Base-by-base conservation (phyloP, 2,329 filamentous ascomycete species). In the Calonectria pteridis region DNA sequence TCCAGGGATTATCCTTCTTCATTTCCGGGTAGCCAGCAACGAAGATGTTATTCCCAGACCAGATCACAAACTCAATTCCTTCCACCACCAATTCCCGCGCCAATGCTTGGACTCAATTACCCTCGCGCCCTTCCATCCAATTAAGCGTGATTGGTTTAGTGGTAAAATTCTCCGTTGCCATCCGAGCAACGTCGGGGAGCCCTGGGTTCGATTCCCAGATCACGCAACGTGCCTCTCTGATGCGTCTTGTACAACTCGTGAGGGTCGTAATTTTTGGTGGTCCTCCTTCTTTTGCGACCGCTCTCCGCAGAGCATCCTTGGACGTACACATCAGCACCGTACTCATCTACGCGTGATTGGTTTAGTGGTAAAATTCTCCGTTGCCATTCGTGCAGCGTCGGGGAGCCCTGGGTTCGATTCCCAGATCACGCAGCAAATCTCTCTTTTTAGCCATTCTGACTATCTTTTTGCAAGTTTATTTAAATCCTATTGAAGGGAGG, bases 121-220 rank as follows among this genome's bases (percentile, higher is more conserved):
- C 23, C 20, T 46, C 43, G 6, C 43, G 20, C 0, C n/a, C 9
- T 13, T 10, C 4, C 43, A 46, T 46, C n/a, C 43, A 46, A 46
- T 6, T 6, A 46, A 46, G 43, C 43, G 43, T 46, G 43, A 46
- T 46, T 46, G 43, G 43, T 46, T 46, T 46, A 46, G 43, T 46
- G 43, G 43, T 46, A 46, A 46, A 46, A 46, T 46, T 46, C 43
- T 46, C 43, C 43, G 43, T 46, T 46, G 43, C 43, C 43, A 46
- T 46, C n/a, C 43, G 43, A 23, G 43, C 43, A 46, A 23, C 43
- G 43, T 46, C 43, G 43, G 43, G 43, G 43, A 46, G 43, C 43
- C 43, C 26, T 33, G 51, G 51, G 31, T 33, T 55, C 33, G 68
- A 43, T 40, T 73, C 28, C 35, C 55, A 62, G 28, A 46, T 59